Evolutionary conservation across 768 basidiomycete genomes (phyloP), one percentile per base, ranked within the genome.

Genomic region (Tricholoma furcatifolium): DNA sequence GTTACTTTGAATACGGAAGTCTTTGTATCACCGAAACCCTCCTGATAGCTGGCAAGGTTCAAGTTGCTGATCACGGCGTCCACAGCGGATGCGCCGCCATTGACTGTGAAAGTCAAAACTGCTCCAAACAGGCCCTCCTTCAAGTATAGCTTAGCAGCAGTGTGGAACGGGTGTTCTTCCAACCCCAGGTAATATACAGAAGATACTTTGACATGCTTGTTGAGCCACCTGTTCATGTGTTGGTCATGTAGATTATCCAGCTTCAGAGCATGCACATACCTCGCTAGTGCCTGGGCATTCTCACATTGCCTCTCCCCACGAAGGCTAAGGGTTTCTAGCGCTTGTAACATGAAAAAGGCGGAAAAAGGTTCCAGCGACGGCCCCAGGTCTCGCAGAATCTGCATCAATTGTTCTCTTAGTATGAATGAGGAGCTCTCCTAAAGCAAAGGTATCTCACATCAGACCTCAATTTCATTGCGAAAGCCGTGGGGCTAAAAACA

Each of bases 241-340:
- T 23, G 23, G 40, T 21, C n/a, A 17, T 40, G 10, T 6, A 12
- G 9, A 20, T 14, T 17, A 21, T 10, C 21, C 3, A 36, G 15
- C 7, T 3, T 1, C 9, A 23, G 14, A 11, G 11, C 17, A 27
- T 14, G 5, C 17, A 48, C 62, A 43, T 51, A 71, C 63, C 58
- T 65, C 0, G 83, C 83, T 15, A 85, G 66, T 7, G 65, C 67
- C 10, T 80, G 68, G 0, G 80, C 76, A 59, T 85, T 84, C 14
- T 71, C 63, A 30, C 67, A 74, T 54, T 85, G 84, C 35, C 80
- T 62, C 39, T 55, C 42, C 18, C 71, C 76, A 17, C 83, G 74
- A 42, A 84, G 64, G 50, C 74, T 76, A 43, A 83, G 74, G 8
- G 82, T 84, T 66, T 84, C 82, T 17, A 83, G 67, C 15, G 82